Percentiles rank a stretch among this genome's conserved stretches.
These are phyloP conservation scores for Brasenia schreberi DNA, from an alignment of 164 flowering plant species.

Conservation along the genomic window DNA sequence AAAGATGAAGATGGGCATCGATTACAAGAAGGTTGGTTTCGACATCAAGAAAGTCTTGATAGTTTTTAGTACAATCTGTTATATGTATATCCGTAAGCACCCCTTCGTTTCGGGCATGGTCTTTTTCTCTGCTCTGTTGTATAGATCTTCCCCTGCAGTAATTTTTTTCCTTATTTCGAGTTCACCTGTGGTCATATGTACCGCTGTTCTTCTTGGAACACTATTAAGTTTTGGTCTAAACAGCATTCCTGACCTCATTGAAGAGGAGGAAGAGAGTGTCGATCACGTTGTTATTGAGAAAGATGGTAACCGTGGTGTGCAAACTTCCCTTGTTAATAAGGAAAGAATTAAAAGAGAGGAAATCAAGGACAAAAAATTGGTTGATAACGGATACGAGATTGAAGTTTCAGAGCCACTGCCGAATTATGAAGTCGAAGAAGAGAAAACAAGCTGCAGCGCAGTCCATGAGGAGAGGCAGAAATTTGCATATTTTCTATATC, in stretches of 20 bases:
- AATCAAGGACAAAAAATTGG: too few species aligned
- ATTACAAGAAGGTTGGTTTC: slow-evolving; percentile 21
- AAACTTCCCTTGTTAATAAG: too few species aligned
- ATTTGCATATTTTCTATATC: too few species aligned
- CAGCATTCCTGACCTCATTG: slow-evolving; percentile 39
- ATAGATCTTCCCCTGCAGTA: slow-evolving; percentile 53
- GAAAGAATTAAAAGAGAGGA: too few species aligned
- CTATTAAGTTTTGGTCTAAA: slow-evolving; percentile 78
- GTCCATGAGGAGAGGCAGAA: too few species aligned
- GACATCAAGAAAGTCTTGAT: slow-evolving; percentile 16
- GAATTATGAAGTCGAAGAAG: too few species aligned
- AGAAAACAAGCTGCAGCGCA: too few species aligned
- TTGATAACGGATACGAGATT: too few species aligned
- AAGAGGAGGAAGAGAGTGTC: slow-evolving; percentile 11
- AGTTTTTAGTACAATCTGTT: slow-evolving; percentile 17
- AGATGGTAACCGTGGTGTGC: too few species aligned
- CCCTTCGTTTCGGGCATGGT: slow-evolving; percentile 29
- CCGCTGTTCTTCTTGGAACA: slow-evolving; percentile 82
- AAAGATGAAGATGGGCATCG: slow-evolving; percentile 34
- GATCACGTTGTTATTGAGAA: too few species aligned
- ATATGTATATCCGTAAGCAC: slow-evolving; percentile 20
- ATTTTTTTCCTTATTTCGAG: slow-evolving; percentile 59
- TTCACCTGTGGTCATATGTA: slow-evolving; percentile 78
- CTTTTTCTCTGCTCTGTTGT: slow-evolving; percentile 24
- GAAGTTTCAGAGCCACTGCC: too few species aligned